These are phyloP conservation scores for Dipteronia sinensis DNA, from an alignment of 345 rosid species.

Conservation along the genomic window DNA sequence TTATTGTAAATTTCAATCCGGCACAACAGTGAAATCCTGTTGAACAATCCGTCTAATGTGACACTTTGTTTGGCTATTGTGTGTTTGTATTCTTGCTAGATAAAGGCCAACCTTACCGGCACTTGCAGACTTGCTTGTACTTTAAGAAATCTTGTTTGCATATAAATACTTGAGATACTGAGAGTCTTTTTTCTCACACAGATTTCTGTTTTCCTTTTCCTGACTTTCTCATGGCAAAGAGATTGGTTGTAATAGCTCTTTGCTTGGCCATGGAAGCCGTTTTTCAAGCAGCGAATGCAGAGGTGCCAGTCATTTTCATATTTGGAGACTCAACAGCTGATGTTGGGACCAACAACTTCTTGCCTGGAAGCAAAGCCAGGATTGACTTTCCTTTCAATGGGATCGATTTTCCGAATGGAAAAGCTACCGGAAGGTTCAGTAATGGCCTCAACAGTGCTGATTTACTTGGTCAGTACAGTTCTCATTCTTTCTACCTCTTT, in stretches of 20 bases:
- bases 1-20: background rate
- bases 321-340: conserved; percentile 65
- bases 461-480: conserved; percentile 39
- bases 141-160: background rate
- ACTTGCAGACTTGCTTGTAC: conserved; percentile 20
- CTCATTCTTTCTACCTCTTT: too few species aligned
- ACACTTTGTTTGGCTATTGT: background rate
- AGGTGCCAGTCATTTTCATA: conserved; percentile 39
- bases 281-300: conserved; percentile 27
- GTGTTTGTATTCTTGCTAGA: background rate
- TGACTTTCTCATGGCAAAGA: conserved; percentile 25
- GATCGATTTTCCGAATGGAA: conserved; percentile 47
- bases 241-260: conserved; percentile 5
- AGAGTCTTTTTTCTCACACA: background rate
- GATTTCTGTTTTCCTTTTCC: background rate
- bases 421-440: conserved; percentile 63
- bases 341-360: conserved; percentile 53
- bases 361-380: conserved; percentile 35
- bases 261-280: conserved; percentile 8
- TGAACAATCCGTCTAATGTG: background rate
- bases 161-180: conserved; percentile 23
- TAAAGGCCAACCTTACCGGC: background rate
- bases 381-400: conserved; percentile 51
- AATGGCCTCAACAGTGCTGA: conserved; percentile 65
- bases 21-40: background rate